Percentiles rank a stretch among this genome's conserved stretches.
Conservation (phyloP, 2,329 filamentous ascomycete genomes). For the Ceratocystis eucalypticola region DNA sequence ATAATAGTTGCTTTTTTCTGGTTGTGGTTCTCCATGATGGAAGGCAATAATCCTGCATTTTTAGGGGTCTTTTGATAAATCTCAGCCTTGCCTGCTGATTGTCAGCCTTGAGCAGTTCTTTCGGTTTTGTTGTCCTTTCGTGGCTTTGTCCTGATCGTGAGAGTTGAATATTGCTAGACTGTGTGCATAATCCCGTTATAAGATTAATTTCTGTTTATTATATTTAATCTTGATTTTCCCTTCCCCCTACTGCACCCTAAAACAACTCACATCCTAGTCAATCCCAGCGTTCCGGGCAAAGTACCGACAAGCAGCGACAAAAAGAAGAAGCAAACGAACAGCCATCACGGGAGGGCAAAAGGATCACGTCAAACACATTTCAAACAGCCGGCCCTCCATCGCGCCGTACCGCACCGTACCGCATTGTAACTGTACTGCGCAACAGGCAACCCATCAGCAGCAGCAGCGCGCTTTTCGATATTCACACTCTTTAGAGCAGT, state of each 20-base stretch:
- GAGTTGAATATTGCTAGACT: too few species aligned
- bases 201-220: neutral
- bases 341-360: neutral
- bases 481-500: neutral
- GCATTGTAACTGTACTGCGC: neutral
- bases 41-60: neutral
- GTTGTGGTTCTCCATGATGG: neutral
- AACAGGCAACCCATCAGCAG: too few species aligned
- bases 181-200: neutral
- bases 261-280: neutral
- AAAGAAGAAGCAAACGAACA: neutral
- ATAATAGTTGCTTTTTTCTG: neutral
- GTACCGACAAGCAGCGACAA: neutral
- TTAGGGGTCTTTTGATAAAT: neutral
- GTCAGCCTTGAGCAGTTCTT: neutral
- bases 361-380: slow-evolving; percentile 6
- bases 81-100: neutral
- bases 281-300: neutral
- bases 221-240: slow-evolving; percentile 1
- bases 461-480: neutral
- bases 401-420: neutral
- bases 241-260: neutral
- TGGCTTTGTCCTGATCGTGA: too few species aligned
- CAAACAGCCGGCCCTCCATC: neutral
- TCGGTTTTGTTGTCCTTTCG: neutral